Evolutionary conservation across 2,329 filamentous ascomycete species (phyloP).

Genomic region (Alternaria incomplexa): DNA sequence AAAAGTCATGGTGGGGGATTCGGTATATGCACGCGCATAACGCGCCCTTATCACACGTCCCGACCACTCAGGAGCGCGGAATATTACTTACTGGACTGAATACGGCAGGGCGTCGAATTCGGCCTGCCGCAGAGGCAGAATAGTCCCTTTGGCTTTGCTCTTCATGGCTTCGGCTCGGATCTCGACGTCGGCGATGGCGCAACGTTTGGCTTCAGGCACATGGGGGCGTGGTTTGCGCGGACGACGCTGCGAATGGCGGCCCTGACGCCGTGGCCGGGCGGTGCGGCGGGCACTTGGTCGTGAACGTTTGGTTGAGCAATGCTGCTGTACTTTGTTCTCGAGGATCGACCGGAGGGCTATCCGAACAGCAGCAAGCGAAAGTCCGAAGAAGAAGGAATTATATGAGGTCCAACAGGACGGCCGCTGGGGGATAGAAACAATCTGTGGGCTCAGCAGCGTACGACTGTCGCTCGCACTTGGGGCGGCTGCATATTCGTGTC

Average conservation of each 20-base stretch:
- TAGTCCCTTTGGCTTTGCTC: constrained; percentile 28
- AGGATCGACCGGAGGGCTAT: constrained; percentile 17
- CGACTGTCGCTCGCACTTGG: constrained; percentile 11
- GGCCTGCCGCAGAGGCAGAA: constrained; percentile 42
- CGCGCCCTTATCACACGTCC: constrained; percentile 26
- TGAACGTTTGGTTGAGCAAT: not conserved
- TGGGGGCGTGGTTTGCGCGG: constrained; percentile 6
- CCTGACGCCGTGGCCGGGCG: constrained; percentile 14
- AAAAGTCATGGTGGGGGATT: constrained; percentile 23
- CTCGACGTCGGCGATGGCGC: constrained; percentile 17
- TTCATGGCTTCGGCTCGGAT: constrained; percentile 33
- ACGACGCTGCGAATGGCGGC: constrained; percentile 8
- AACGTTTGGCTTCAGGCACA: constrained; percentile 12
- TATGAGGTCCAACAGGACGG: not conserved
- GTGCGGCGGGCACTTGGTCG: constrained; percentile 18
- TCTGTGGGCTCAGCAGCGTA: constrained; percentile 15
- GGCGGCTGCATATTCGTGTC: constrained; percentile 28
- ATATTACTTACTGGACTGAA: constrained; percentile 51
- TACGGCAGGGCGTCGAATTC: constrained; percentile 52
- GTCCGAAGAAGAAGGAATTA: constrained; percentile 13
- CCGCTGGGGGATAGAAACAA: constrained; percentile 9
- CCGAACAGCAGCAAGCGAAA: constrained; percentile 9
- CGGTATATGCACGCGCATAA: constrained; percentile 32
- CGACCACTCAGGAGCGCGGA: constrained; percentile 19
- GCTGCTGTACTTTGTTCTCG: constrained; percentile 3